Percentiles rank a stretch among this genome's conserved stretches.
Conservation (phyloP, 169 alveolate species). For the Cystoisospora suis region DNA sequence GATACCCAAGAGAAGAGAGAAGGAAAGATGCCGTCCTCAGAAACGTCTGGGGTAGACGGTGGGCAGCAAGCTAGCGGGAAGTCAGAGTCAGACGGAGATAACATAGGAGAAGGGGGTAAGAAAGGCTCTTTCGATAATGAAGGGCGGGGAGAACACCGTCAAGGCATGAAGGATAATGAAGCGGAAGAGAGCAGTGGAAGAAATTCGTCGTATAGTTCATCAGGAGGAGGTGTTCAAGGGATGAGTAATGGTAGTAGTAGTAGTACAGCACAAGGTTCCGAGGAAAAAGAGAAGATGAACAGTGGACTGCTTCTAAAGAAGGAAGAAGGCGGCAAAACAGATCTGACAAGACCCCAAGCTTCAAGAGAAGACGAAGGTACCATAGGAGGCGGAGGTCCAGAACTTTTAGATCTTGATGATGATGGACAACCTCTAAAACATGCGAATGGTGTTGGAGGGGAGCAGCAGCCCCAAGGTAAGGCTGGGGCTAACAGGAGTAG, state of each 20-base stretch:
- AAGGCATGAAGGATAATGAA: background rate
- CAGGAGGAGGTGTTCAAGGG: background rate
- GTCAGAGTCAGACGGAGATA: background rate
- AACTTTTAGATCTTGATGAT: constrained; percentile 59
- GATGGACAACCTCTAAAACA: constrained; percentile 60
- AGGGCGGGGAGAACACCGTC: background rate
- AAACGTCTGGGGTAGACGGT: background rate
- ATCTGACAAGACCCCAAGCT: background rate
- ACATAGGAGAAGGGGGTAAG: background rate
- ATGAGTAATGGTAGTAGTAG: background rate
- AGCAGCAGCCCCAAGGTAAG: background rate
- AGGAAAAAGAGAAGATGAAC: background rate
- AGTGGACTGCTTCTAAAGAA: background rate
- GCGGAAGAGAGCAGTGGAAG: no score
- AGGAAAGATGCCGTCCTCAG: background rate
- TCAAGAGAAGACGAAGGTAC: background rate
- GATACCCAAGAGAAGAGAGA: constrained; percentile 48
- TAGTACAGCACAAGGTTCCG: background rate
- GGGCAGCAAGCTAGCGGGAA: constrained; percentile 41
- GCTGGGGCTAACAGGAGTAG: no score
- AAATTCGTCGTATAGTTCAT: no score
- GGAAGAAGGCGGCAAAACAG: background rate
- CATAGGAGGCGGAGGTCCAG: constrained; percentile 51
- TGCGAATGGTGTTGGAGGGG: background rate
- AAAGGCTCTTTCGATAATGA: background rate